Conservation (phyloP, 495 filamentous ascomycete species). For the Schizothecium vesticola region DNA sequence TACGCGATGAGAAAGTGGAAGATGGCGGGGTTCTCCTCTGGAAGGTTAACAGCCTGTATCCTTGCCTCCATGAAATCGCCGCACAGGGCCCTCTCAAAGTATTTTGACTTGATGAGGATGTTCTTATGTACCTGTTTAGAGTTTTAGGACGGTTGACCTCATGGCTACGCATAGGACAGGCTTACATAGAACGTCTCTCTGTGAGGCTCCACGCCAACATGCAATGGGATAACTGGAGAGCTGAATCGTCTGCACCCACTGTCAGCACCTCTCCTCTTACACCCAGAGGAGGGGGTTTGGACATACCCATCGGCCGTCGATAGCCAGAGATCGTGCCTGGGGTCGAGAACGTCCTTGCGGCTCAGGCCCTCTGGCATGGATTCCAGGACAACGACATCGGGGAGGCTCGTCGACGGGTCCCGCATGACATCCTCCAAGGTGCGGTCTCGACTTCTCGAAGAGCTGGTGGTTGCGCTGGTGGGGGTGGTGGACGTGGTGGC, state of each 20-base stretch:
- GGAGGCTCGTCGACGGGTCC: slow-evolving; percentile 32
- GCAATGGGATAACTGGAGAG: slow-evolving; percentile 38
- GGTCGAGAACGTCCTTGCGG: slow-evolving; percentile 28
- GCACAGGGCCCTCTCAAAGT: slow-evolving; percentile 40
- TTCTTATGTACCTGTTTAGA: slow-evolving; percentile 34
- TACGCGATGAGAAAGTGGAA: slow-evolving; percentile 47
- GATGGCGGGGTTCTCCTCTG: slow-evolving; percentile 44
- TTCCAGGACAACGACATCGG: slow-evolving; percentile 36
- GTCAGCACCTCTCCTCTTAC: background rate
- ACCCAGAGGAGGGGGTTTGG: background rate
- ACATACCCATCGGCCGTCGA: slow-evolving; percentile 43
- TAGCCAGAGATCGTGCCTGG: slow-evolving; percentile 43
- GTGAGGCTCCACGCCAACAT: slow-evolving; percentile 32
- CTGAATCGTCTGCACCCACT: slow-evolving; percentile 31
- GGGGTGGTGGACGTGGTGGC: background rate
- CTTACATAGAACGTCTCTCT: slow-evolving; percentile 38
- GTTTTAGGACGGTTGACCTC: background rate
- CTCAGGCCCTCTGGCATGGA: slow-evolving; percentile 17
- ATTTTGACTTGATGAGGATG: slow-evolving; percentile 40
- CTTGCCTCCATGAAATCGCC: slow-evolving; percentile 38
- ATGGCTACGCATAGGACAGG: background rate
- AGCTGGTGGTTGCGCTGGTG: background rate
- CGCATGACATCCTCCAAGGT: slow-evolving; percentile 40
- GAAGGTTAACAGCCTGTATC: slow-evolving; percentile 39
- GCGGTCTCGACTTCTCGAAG: slow-evolving; percentile 4